These are phyloP conservation scores for Verticillium klebahnii DNA, from an alignment of 2,329 filamentous ascomycete genomes.

Conservation along the genomic window DNA sequence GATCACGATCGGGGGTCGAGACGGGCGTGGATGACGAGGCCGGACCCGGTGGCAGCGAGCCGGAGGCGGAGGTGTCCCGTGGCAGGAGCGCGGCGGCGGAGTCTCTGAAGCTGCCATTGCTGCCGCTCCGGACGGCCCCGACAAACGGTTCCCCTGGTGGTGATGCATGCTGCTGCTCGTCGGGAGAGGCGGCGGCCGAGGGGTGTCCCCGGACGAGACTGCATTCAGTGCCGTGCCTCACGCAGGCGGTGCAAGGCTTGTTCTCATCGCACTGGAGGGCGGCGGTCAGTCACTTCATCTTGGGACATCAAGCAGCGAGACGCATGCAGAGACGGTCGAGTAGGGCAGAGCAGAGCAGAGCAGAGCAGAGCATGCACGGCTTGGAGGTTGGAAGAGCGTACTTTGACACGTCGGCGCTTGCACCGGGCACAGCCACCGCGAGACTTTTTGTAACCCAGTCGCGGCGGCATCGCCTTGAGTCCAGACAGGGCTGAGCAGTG, in stretches of 20 bases:
- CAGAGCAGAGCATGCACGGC: not conserved
- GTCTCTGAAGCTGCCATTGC: not conserved
- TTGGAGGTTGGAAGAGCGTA: conserved; percentile 7
- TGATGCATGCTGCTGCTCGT: not conserved
- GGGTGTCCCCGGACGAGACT: conserved; percentile 9
- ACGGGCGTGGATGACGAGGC: conserved; percentile 4
- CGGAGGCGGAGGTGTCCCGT: not conserved
- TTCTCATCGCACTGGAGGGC: conserved; percentile 30
- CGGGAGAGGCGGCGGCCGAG: not conserved
- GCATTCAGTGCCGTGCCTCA: conserved; percentile 28
- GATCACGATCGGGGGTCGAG: conserved; percentile 10
- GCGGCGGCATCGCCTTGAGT: conserved; percentile 14
- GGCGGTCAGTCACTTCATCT: not conserved
- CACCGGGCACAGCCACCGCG: conserved; percentile 28
- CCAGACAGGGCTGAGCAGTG: not conserved
- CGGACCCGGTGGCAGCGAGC: not conserved
- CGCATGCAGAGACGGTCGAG: not conserved
- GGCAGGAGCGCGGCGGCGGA: not conserved
- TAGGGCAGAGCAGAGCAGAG: not conserved
- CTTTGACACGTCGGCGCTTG: conserved; percentile 31
- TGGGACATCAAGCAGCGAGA: not conserved
- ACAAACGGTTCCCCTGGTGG: not conserved
- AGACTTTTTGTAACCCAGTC: conserved; percentile 30
- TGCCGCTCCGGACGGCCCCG: not conserved
- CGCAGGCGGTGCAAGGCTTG: conserved; percentile 29